Evolutionary conservation across 192 early-diverging fungal genomes (phyloP), one percentile per base, ranked within the genome.

Genomic region (Backusella macrospora): DNA sequence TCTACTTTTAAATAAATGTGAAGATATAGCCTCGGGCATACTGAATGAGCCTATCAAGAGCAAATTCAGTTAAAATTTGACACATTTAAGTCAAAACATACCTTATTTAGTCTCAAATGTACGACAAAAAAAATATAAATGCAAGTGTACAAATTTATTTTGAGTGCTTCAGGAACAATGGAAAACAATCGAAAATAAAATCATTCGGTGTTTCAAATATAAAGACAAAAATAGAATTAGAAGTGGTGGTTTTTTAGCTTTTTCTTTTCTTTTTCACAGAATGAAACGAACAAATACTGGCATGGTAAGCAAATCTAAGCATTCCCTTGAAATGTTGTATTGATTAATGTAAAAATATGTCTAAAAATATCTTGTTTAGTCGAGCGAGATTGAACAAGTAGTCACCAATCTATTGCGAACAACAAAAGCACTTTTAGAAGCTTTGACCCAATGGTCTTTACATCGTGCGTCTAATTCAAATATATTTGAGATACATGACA

Each of bases 341-440:
- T 14, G 13, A 68, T 5, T 45, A 44, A 42, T 45, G 10, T 39
- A 65, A 40, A 9, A 3, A 14, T 5, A 34, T 34, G 29, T 34
- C 1, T 34, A 34, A 45, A 46, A 6, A 6, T 47, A 42, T 21
- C 7, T 18, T 23, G 38, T 47, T 42, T 63, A 77, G 76, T 77
- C 76, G 29, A 68, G 59, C 15, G 79, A 76, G 62, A 80, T 80
- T 68, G 79, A 80, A 26, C 79, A 76, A 40, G 74, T 72, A 7
- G 75, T 80, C 18, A 80, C 79, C 26, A 48, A 71, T 16, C 47
- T 80, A 23, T 18, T 80, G 46, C 47, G 75, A 29, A 76, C 79
- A 0, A 80, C 79, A 37, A 76, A 76, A 34, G 47, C 67, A 2
- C 39, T 80, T 18, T 21, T 80, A 37, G 79, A 80, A 47, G 74